Evolutionary conservation across 192 early-diverging fungal genomes (phyloP).

Genomic region (Gryganskiella cystojenkinii): DNA sequence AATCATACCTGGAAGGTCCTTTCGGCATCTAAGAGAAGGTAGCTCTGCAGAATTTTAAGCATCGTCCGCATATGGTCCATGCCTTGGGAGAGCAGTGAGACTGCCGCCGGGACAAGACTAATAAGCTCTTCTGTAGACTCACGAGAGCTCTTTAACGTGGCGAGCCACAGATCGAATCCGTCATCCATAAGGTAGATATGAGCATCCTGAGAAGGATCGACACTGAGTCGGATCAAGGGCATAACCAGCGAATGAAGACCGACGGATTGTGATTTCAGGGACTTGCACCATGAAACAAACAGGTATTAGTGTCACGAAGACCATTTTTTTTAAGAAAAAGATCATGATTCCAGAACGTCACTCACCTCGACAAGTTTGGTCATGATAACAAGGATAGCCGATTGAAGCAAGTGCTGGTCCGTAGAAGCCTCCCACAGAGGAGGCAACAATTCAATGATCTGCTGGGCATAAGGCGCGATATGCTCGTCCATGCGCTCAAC

Average conservation of each 20-base stretch:
- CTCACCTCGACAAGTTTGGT: conserved; percentile 77
- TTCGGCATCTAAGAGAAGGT: conserved; percentile 74
- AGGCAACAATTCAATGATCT: conserved; percentile 80
- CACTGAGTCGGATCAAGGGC: conserved; percentile 80
- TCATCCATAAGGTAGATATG: conserved; percentile 92
- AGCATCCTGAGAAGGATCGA: conserved; percentile 70
- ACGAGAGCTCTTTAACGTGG: conserved; percentile 77
- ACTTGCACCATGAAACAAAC: too few species aligned
- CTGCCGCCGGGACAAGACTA: conserved; percentile 68
- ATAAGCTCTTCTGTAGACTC: conserved; percentile 62
- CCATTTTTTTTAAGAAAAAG: too few species aligned
- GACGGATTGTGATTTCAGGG: conserved; percentile 75
- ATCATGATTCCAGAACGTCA: too few species aligned
- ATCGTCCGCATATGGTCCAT: conserved; percentile 80
- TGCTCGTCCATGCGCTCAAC: conserved; percentile 83
- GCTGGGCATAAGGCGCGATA: conserved; percentile 77
- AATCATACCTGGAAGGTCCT: conserved; percentile 64
- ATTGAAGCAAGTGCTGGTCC: conserved; percentile 83
- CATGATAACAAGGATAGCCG: conserved; percentile 79
- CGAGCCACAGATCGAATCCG: conserved; percentile 90
- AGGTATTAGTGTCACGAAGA: too few species aligned
- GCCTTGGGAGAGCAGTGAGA: conserved; percentile 76
- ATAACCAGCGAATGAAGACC: conserved; percentile 79
- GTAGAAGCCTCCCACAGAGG: conserved; percentile 82
- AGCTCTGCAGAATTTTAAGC: conserved; percentile 89